Evolutionary conservation across 768 basidiomycete genomes (phyloP).

Genomic region (Hericium erinaceus): DNA sequence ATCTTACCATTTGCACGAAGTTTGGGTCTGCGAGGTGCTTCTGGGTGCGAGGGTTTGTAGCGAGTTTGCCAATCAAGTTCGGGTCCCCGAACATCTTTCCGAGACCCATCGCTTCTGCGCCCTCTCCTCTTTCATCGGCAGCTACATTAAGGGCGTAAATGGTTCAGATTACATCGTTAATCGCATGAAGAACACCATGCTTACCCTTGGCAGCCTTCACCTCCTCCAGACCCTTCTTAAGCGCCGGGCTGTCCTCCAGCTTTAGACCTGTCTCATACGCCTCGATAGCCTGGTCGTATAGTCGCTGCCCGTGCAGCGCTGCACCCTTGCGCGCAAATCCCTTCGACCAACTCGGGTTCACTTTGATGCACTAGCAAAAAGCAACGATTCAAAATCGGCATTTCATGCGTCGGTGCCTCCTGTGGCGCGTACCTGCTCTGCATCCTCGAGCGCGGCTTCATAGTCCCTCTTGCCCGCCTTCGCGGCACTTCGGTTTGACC

Average conservation of each 20-base stretch:
- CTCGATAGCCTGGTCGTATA: constrained; percentile 76
- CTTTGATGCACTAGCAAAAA: constrained; percentile 55
- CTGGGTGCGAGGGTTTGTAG: constrained; percentile 76
- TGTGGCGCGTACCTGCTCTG: constrained; percentile 67
- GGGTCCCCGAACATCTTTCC: constrained; percentile 80
- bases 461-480: constrained; percentile 80
- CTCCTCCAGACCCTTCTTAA: constrained; percentile 83
- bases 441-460: constrained; percentile 71
- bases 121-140: constrained; percentile 29
- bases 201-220: constrained; percentile 78
- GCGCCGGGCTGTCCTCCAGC: constrained; percentile 71
- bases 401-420: background rate
- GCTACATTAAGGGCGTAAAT: constrained; percentile 12
- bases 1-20: constrained; percentile 61
- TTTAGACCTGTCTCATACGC: constrained; percentile 78
- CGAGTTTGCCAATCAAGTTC: constrained; percentile 73
- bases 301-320: constrained; percentile 74
- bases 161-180: too few species aligned
- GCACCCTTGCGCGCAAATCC: constrained; percentile 90
- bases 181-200: constrained; percentile 7
- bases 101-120: constrained; percentile 49
- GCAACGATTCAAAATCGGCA: background rate
- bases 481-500: constrained; percentile 88
- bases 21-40: constrained; percentile 76
- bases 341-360: constrained; percentile 80